A percentile compares a stretch with the other conserved stretches of the same genome.
These are phyloP conservation scores for Ganoderma lingzhi DNA, from an alignment of 1,284 basidiomycete genomes.

Conservation along the genomic window DNA sequence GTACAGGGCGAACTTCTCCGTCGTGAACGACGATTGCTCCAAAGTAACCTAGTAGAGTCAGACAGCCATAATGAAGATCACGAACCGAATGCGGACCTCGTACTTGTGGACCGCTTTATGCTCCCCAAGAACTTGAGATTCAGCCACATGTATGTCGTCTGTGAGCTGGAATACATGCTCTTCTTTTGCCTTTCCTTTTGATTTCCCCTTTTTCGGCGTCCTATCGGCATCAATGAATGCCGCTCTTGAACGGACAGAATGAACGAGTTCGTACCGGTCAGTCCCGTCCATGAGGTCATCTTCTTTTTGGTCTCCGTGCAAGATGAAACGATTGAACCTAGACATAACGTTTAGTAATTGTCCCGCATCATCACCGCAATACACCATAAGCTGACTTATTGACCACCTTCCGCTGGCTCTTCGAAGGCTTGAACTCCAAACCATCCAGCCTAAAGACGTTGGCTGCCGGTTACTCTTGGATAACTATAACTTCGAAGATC, in stretches of 20 bases:
- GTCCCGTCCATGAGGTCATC: slow-evolving; percentile 35
- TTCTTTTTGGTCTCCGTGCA: slow-evolving; percentile 53
- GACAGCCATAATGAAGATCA: neutral
- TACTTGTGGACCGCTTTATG: slow-evolving; percentile 50
- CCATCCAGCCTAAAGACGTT: slow-evolving; percentile 69
- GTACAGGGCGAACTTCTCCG: slow-evolving; percentile 85
- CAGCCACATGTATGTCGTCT: slow-evolving; percentile 57
- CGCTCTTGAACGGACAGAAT: neutral
- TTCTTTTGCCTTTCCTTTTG: slow-evolving; percentile 19
- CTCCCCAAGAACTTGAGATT: slow-evolving; percentile 39
- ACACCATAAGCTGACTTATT: slow-evolving; percentile 56
- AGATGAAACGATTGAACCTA: slow-evolving; percentile 82
- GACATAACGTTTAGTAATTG: slow-evolving; percentile 43
- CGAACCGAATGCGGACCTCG: slow-evolving; percentile 51
- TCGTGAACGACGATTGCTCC: slow-evolving; percentile 77
- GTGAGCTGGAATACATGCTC: slow-evolving; percentile 46
- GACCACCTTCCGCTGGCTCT: slow-evolving; percentile 81
- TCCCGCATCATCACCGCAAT: neutral
- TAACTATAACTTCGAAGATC: neutral
- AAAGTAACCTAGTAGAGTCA: slow-evolving; percentile 63
- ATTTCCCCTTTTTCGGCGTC: neutral
- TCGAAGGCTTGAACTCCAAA: slow-evolving; percentile 74
- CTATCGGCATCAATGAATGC: neutral
- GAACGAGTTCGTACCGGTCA: slow-evolving; percentile 3
- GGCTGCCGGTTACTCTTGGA: neutral